Evolutionary conservation across 2,329 filamentous ascomycete genomes (phyloP), one percentile per base, ranked within the genome.

Genomic region (Sclerotinia trifoliorum): DNA sequence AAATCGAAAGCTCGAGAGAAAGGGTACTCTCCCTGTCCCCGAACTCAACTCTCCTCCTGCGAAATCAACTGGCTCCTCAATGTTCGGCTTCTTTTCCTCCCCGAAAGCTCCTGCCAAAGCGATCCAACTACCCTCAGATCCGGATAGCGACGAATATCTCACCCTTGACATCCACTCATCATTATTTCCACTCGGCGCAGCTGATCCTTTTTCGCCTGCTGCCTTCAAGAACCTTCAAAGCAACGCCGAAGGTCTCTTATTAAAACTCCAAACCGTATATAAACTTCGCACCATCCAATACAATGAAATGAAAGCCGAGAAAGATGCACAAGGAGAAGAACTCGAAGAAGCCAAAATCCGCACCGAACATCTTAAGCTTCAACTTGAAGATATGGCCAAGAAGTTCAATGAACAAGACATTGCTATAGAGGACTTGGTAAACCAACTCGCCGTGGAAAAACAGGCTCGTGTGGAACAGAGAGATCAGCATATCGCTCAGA

Each of bases 201-300:
- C 80, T 49, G 83, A 86, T 52, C 74, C 83, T 1, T 86, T 87
- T 75, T 87, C 86, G 0, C 86, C 86, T 0, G 81, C 84, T 0
- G 83, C 84, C 13, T 89, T 83, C 78, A 87, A 86, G 75, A 88
- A 86, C 74, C 80, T 88, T n/a, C 85, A 86, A 68, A 78, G 80
- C 71, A 87, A 86, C 68, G 87, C 88, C 3, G 79, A 80, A 5
- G 83, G 84, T 5, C 78, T 89, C 5, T 76, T 90, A 32, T 80
- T 79, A 29, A 83, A 81, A 74, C 83, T 89, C 71, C 88, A 89
- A 73, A 78, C 77, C 15, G 87, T 86, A 42, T 89, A 89, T 75
- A 84, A 84, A 60, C 78, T 82, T 66, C 84, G 83, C 32, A 83
- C 84, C 6, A 70, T 80, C 0, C 80, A 82, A n/a, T 76, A 86